These are phyloP conservation scores for Boletus insuetus DNA, from an alignment of 768 basidiomycete genomes.

Conservation along the genomic window DNA sequence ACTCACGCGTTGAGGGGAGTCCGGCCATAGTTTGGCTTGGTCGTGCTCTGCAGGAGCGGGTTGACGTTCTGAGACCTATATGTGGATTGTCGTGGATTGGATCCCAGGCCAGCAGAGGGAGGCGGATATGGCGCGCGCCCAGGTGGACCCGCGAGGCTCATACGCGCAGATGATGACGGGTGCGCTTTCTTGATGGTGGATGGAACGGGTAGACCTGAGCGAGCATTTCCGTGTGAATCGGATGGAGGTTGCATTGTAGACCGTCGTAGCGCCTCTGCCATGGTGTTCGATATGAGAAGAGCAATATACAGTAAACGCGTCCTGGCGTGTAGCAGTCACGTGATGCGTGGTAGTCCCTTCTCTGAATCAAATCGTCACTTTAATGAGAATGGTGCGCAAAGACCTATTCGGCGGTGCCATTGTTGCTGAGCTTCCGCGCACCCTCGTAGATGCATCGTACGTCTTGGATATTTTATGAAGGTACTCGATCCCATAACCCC, in stretches of 20 bases:
- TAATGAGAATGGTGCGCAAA: constrained; percentile 13
- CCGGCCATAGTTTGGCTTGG: constrained; percentile 62
- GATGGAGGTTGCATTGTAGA: constrained; percentile 55
- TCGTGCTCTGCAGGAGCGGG: constrained; percentile 65
- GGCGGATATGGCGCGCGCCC: constrained; percentile 52
- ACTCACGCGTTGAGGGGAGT: constrained; percentile 72
- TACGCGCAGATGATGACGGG: constrained; percentile 44
- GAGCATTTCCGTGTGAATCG: constrained; percentile 47
- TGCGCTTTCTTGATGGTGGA: constrained; percentile 71
- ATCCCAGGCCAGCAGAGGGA: constrained; percentile 31
- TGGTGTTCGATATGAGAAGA: constrained; percentile 6
- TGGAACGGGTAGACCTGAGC: constrained; percentile 73
- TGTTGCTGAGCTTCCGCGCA: constrained; percentile 48
- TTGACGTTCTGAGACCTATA: constrained; percentile 69
- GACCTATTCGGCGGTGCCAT: constrained; percentile 88
- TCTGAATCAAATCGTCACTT: too few species aligned
- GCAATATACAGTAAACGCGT: neutral
- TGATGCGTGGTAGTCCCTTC: constrained; percentile 3
- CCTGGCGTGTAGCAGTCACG: constrained; percentile 10
- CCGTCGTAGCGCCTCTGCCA: constrained; percentile 52
- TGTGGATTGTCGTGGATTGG: constrained; percentile 66
- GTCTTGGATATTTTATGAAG: constrained; percentile 30
- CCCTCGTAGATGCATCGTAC: constrained; percentile 84
- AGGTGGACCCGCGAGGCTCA: constrained; percentile 79
- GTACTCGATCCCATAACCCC: neutral